Conservation (phyloP, 1,284 basidiomycete genomes). For the Chiua sp. region DNA sequence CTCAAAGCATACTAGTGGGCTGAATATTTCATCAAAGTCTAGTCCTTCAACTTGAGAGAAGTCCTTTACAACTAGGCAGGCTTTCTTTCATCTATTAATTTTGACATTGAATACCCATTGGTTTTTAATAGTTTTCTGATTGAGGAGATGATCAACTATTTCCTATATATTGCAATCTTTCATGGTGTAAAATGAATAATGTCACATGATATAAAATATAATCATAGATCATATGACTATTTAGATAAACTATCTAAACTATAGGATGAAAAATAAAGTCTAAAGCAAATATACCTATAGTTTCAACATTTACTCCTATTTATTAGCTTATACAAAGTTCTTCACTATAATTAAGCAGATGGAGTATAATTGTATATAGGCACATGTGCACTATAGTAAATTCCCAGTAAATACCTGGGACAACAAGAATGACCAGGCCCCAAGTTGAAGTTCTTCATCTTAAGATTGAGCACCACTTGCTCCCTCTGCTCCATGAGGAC, state of each 20-base stretch:
- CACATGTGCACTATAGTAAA: not conserved
- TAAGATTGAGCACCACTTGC: too few species aligned
- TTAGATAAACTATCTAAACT: too few species aligned
- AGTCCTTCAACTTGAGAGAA: constrained; percentile 44
- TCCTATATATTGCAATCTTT: not conserved
- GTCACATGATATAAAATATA: too few species aligned
- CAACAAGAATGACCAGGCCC: too few species aligned
- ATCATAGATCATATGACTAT: not conserved
- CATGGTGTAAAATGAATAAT: too few species aligned
- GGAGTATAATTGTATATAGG: not conserved
- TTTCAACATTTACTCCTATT: too few species aligned
- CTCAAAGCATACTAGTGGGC: constrained; percentile 43
- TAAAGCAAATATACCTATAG: too few species aligned
- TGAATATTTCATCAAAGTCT: constrained; percentile 47
- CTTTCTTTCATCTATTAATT: constrained; percentile 40
- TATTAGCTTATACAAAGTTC: too few species aligned
- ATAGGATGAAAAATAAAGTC: too few species aligned
- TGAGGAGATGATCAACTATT: constrained; percentile 23
- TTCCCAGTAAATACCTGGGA: not conserved
- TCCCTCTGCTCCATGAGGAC: too few species aligned
- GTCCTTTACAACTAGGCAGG: constrained; percentile 47
- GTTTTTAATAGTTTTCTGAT: constrained; percentile 33
- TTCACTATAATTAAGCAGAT: too few species aligned
- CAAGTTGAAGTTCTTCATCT: too few species aligned
- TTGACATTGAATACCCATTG: constrained; percentile 48